These are phyloP conservation scores for Erigeron philadelphicus DNA, from an alignment of 140 eudicot genomes.

Conservation along the genomic window DNA sequence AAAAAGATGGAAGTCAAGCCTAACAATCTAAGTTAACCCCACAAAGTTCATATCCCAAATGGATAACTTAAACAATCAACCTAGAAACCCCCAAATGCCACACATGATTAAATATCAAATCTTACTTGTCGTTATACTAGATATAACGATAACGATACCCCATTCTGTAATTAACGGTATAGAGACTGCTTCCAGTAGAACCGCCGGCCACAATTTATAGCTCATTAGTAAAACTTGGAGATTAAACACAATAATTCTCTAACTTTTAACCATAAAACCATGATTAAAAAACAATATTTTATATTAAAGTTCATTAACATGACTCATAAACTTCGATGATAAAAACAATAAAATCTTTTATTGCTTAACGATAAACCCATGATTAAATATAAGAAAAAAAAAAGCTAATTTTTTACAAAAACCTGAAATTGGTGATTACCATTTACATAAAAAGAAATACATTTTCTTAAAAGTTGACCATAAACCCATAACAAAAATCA, in stretches of 20 bases:
- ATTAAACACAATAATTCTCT: not conserved
- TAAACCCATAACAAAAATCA: slow-evolving; percentile 25
- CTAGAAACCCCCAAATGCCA: slow-evolving; percentile 16
- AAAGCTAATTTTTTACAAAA: no score
- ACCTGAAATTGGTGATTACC: not conserved
- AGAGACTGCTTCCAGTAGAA: no score
- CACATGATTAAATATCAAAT: not conserved
- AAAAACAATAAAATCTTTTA: no score
- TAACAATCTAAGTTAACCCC: slow-evolving; percentile 24
- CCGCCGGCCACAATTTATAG: no score
- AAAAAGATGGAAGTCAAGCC: slow-evolving; percentile 28
- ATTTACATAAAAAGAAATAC: not conserved
- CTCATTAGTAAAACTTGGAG: not conserved
- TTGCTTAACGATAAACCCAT: no score
- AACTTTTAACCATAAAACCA: slow-evolving; percentile 16
- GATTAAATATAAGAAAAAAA: no score
- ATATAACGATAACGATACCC: no score
- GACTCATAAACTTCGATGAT: not conserved
- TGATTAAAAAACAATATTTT: slow-evolving; percentile 18
- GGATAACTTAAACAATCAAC: slow-evolving; percentile 4
- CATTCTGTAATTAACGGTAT: no score
- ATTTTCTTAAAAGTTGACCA: not conserved
- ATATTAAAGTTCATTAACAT: not conserved
- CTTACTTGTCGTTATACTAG: no score
- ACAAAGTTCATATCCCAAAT: slow-evolving; percentile 21